phyloP scores from a whole-genome alignment of 2,329 filamentous ascomycete species.

The Aspergillus pseudoterreus region DNA sequence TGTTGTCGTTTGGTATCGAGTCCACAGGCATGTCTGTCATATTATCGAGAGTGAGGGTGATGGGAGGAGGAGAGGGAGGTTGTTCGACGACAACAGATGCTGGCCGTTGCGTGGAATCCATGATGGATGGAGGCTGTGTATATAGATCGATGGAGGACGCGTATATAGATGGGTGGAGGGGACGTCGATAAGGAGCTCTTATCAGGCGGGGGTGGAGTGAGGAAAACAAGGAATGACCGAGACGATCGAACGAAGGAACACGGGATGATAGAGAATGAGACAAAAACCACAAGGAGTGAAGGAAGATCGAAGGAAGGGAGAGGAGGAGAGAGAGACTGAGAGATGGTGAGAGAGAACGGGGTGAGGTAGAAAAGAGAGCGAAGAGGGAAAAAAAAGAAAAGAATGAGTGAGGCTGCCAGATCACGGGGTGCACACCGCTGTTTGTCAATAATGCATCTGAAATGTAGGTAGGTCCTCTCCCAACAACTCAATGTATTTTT shows the following conservation, averaged over 20 bases:
- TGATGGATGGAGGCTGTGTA: slow-evolving; percentile 1
- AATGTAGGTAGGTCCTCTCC: slow-evolving; percentile 4
- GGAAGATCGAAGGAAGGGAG: slow-evolving; percentile 7
- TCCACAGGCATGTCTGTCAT: slow-evolving; percentile 5
- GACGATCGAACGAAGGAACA: no score
- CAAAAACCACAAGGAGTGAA: neutral
- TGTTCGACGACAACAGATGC: slow-evolving; percentile 12
- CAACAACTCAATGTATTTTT: neutral
- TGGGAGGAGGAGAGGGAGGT: slow-evolving; percentile 10
- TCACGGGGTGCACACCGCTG: slow-evolving; percentile 7
- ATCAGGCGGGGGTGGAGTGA: no score
- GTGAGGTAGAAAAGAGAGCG: slow-evolving; percentile 5
- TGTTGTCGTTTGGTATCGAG: neutral
- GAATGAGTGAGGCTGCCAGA: neutral
- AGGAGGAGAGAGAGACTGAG: slow-evolving; percentile 1
- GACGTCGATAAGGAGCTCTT: no score
- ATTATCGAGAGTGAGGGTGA: slow-evolving; percentile 14
- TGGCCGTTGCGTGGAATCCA: slow-evolving; percentile 16
- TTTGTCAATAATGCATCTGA: slow-evolving; percentile 5
- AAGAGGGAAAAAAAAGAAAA: slow-evolving; percentile 9
- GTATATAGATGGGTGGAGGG: no score
- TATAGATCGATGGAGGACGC: no score
- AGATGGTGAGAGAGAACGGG: slow-evolving; percentile 4
- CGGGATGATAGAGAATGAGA: no score
- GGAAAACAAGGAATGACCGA: no score